Evolutionary conservation across 768 basidiomycete genomes (phyloP).

Genomic region (Baorangia bicolor): DNA sequence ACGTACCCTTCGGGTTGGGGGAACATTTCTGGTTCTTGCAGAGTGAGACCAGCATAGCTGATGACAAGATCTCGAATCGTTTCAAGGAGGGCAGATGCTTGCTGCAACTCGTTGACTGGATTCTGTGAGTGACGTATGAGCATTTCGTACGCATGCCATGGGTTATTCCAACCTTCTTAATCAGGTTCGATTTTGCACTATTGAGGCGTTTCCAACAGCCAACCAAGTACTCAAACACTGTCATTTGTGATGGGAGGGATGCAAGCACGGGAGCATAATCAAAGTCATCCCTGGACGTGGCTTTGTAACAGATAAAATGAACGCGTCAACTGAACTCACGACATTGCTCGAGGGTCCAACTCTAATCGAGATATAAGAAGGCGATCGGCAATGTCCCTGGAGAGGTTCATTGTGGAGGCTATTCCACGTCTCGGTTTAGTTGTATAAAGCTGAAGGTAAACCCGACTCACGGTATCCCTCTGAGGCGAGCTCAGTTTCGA

Average conservation of each 20-base stretch:
- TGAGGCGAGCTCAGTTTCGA: conserved; percentile 64
- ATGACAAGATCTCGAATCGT: conserved; percentile 81
- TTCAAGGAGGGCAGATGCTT: conserved; percentile 63
- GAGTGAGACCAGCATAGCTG: conserved; percentile 82
- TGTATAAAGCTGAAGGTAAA: neutral
- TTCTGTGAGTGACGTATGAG: conserved; percentile 40
- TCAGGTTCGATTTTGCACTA: conserved; percentile 45
- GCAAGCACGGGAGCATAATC: conserved; percentile 73
- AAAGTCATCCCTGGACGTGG: conserved; percentile 58
- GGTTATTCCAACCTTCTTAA: conserved; percentile 55
- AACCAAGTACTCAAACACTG: conserved; percentile 85
- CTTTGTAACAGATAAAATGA: neutral
- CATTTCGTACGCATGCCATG: conserved; percentile 29
- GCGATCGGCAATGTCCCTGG: conserved; percentile 66
- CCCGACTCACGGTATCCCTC: conserved; percentile 48
- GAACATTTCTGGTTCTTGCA: conserved; percentile 95
- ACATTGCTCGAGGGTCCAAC: conserved; percentile 68
- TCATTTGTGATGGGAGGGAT: conserved; percentile 73
- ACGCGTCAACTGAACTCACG: conserved; percentile 44
- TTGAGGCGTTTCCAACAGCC: conserved; percentile 92
- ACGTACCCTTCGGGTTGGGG: conserved; percentile 79
- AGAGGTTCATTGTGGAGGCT: conserved; percentile 44
- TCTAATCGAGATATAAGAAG: conserved; percentile 84
- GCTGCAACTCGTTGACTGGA: conserved; percentile 54
- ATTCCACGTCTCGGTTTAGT: conserved; percentile 7